phyloP scores from a whole-genome alignment of 176 grass and related monocot genomes.

The Paspalum notatum region DNA sequence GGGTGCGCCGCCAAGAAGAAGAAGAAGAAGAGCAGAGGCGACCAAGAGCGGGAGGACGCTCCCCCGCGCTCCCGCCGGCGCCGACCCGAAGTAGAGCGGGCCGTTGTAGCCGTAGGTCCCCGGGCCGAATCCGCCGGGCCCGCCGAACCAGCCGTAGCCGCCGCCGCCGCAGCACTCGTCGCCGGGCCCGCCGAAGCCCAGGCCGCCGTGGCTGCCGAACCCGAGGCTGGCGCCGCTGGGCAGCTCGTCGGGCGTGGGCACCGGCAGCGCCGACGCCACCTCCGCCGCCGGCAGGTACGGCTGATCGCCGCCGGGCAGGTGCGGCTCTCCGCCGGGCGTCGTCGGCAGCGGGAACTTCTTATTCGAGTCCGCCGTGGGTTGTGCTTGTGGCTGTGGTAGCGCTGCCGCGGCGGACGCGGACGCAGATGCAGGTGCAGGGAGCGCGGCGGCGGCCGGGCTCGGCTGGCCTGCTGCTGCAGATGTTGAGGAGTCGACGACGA shows the following conservation, averaged over 20 bases:
- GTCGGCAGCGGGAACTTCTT: constrained; percentile 41
- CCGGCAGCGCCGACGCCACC: constrained; percentile 38
- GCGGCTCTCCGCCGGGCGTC: not conserved
- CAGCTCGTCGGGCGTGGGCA: constrained; percentile 35
- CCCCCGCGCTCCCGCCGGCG: not conserved
- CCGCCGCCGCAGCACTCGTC: constrained; percentile 36
- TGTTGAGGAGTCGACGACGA: no score
- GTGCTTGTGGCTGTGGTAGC: not conserved
- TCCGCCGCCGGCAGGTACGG: constrained; percentile 24
- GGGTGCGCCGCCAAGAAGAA: no score
- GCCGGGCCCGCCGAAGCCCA: not conserved
- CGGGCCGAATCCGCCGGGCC: not conserved
- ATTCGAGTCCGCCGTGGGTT: not conserved
- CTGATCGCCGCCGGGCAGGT: not conserved
- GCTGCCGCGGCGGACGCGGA: not conserved
- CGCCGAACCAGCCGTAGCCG: constrained; percentile 39
- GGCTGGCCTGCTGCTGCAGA: constrained; percentile 11
- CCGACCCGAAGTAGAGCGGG: constrained; percentile 24
- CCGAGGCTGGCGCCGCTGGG: constrained; percentile 9
- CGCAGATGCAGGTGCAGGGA: not conserved
- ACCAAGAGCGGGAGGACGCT: not conserved
- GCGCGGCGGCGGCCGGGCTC: not conserved
- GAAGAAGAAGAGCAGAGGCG: not conserved
- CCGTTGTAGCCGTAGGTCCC: constrained; percentile 40
- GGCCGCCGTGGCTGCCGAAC: not conserved